A percentile compares a stretch with the other conserved stretches of the same genome.
Evolutionary conservation across 1,284 basidiomycete species (phyloP).

Genomic region (Fomitopsis pinicola): DNA sequence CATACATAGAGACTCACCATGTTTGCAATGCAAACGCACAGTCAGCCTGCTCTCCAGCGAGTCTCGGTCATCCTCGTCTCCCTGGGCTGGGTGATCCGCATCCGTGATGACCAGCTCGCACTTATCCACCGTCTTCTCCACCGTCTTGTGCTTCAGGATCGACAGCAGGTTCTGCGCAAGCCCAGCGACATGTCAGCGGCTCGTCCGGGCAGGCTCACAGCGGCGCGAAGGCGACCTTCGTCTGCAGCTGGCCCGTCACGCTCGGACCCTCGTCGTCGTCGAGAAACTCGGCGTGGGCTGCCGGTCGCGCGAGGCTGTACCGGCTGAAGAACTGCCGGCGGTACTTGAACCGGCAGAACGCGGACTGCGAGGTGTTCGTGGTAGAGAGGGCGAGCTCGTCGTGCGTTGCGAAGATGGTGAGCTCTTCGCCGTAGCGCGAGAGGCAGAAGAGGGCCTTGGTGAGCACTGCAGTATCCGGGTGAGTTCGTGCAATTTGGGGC

Average conservation of each 20-base stretch:
- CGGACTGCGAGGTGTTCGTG: slow-evolving; percentile 74
- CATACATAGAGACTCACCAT: slow-evolving; percentile 42
- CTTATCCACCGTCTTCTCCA: slow-evolving; percentile 70
- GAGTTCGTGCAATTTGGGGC: slow-evolving; percentile 7
- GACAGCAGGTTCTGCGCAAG: slow-evolving; percentile 42
- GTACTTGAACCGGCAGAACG: slow-evolving; percentile 77
- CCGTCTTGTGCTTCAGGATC: slow-evolving; percentile 65
- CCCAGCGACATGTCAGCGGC: background rate
- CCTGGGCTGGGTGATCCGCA: slow-evolving; percentile 32
- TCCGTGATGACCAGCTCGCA: slow-evolving; percentile 71
- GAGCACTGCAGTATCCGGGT: slow-evolving; percentile 44
- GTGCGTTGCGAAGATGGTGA: slow-evolving; percentile 59
- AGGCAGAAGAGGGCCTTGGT: slow-evolving; percentile 69
- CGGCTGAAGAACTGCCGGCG: slow-evolving; percentile 63
- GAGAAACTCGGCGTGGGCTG: background rate
- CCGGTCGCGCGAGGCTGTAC: slow-evolving; percentile 42
- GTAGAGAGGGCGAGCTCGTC: slow-evolving; percentile 61
- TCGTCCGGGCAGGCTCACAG: background rate
- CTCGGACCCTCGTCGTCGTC: slow-evolving; percentile 17
- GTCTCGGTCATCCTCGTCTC: slow-evolving; percentile 55
- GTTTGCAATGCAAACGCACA: slow-evolving; percentile 73
- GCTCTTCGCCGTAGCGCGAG: slow-evolving; percentile 75
- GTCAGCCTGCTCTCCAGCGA: slow-evolving; percentile 66
- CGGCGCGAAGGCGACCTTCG: slow-evolving; percentile 45
- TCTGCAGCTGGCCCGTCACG: slow-evolving; percentile 53